A percentile compares a stretch with the other conserved stretches of the same genome.
These are phyloP conservation scores for Dipodascopsis uninucleata DNA, from an alignment of 805 yeast genomes.

Conservation along the genomic window DNA sequence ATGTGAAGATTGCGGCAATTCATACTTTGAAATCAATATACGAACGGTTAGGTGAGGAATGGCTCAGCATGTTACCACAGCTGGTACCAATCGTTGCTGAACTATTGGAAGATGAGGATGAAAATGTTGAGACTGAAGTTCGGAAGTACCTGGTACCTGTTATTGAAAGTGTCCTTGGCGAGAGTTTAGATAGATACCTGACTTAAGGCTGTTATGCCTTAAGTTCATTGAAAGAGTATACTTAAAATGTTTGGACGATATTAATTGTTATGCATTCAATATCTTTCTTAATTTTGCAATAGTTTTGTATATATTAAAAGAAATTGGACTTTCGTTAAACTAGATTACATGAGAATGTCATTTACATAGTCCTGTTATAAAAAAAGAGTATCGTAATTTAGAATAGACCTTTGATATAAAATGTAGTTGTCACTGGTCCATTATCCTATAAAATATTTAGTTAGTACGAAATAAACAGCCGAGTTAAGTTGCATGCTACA, in stretches of 20 bases:
- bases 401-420: not conserved
- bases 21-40: slow-evolving; percentile 75
- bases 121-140: slow-evolving; percentile 85
- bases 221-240: not conserved
- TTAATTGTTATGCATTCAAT: not conserved
- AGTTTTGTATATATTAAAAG: too few species aligned
- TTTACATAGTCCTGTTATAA: too few species aligned
- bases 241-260: not conserved
- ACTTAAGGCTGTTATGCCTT: slow-evolving; percentile 6
- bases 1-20: slow-evolving; percentile 67
- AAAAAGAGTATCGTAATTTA: not conserved
- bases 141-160: slow-evolving; percentile 86
- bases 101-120: slow-evolving; percentile 91
- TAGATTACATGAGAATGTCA: too few species aligned
- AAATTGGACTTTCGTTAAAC: too few species aligned
- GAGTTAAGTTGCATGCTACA: slow-evolving; percentile 1
- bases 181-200: slow-evolving; percentile 66
- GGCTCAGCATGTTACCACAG: slow-evolving; percentile 89
- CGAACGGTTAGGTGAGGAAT: slow-evolving; percentile 89
- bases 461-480: not conserved
- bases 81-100: slow-evolving; percentile 95
- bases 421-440: not conserved
- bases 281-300: slow-evolving; percentile 1
- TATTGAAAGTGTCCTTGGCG: slow-evolving; percentile 89
- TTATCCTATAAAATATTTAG: not conserved